These are phyloP conservation scores for Mitragyna speciosa DNA, from an alignment of 257 asterid genomes.

Conservation along the genomic window DNA sequence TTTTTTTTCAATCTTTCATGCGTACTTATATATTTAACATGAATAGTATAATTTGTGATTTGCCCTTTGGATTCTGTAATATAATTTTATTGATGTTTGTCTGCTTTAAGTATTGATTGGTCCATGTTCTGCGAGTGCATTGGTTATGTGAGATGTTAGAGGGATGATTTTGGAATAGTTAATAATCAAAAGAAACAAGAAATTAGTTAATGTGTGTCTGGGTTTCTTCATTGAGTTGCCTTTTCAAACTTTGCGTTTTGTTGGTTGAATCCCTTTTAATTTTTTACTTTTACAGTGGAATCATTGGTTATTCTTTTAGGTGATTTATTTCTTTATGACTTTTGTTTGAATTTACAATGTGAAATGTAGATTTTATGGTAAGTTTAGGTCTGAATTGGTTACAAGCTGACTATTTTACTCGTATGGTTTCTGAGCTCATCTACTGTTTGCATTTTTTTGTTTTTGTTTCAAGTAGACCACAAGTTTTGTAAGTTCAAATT, in stretches of 20 bases:
- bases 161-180: background rate
- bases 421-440: no score
- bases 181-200: background rate
- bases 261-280: no score
- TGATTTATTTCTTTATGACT: background rate
- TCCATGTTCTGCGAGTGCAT: background rate
- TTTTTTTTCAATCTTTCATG: background rate
- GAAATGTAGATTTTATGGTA: constrained; percentile 1
- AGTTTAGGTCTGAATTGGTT: constrained; percentile 16
- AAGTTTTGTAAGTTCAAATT: background rate
- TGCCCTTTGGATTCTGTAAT: background rate
- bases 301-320: background rate
- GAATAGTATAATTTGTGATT: no score
- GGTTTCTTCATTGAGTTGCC: background rate
- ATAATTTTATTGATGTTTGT: background rate
- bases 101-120: background rate
- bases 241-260: background rate
- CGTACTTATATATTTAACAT: background rate
- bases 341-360: background rate
- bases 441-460: no score
- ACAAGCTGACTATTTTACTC: background rate
- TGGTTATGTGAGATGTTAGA: background rate
- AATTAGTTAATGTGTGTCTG: background rate
- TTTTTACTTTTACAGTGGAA: background rate
- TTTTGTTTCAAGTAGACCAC: background rate